These are phyloP conservation scores for Colletotrichum chrysophilum DNA, from an alignment of 2,329 filamentous ascomycete genomes.

Conservation along the genomic window DNA sequence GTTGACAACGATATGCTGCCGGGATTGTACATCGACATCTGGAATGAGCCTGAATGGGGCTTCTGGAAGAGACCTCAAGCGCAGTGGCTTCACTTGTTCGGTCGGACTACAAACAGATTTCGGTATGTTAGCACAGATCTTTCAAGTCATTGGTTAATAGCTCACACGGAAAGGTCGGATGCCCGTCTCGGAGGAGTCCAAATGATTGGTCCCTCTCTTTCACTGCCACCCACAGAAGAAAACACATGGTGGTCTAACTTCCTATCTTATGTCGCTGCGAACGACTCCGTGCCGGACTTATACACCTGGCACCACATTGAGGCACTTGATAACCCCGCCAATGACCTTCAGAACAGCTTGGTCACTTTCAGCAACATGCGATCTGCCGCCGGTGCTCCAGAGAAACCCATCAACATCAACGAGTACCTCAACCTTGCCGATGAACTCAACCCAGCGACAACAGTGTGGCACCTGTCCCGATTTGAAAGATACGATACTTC, in stretches of 20 bases:
- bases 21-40: not conserved
- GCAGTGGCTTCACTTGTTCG: not conserved
- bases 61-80: not conserved
- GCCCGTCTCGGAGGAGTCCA: slow-evolving; percentile 13
- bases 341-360: not conserved
- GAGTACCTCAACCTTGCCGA: not conserved
- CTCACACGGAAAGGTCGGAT: not conserved
- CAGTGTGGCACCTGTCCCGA: not conserved
- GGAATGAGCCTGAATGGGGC: not conserved
- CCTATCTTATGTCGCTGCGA: slow-evolving; percentile 38
- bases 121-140: not conserved
- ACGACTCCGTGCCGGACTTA: slow-evolving; percentile 28
- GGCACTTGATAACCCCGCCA: not conserved
- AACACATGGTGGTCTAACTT: slow-evolving; percentile 47
- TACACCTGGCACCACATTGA: slow-evolving; percentile 41
- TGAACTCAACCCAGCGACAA: not conserved
- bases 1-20: accelerated
- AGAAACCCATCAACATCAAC: slow-evolving; percentile 1
- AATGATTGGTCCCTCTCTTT: slow-evolving; percentile 44
- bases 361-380: not conserved
- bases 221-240: slow-evolving; percentile 32
- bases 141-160: not conserved
- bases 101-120: not conserved
- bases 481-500: not conserved
- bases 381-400: not conserved